Base-by-base conservation (phyloP, 768 basidiomycete species). In the Pulveroboletus sp. region DNA sequence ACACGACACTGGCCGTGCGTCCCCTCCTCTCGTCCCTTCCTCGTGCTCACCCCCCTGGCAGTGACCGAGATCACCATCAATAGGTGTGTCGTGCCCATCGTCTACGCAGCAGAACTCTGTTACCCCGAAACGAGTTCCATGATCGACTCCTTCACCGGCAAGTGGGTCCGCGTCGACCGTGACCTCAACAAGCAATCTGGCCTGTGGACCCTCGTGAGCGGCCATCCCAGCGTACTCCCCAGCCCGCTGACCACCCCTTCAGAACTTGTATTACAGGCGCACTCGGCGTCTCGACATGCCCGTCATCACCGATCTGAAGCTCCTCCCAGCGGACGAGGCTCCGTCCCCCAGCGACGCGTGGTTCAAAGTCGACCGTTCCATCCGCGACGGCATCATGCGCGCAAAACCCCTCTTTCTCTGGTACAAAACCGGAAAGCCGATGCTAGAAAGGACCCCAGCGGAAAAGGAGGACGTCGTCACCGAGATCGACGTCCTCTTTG, bases 401-500 rank as follows among this genome's bases (percentile, higher is more conserved):
- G 64, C 78, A 7, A 63, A 79, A 20, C 77, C 83, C 3, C 71
- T 89, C 12, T 86, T 73, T 63, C 60, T 95, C 17, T 96, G 92
- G 90, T 94, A 92, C 70, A 78, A 77, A 55, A 67, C 75, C 9
- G 85, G 81, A 7, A 86, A 87, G 60, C 80, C 84, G 1, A 70
- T 80, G 31, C 71, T 70, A 14, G 75, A 83, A 19, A 82, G 89
- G 80, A 72, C 68, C n/a, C 45, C 72, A 9, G 75, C 76, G 34
- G 80, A 86, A 57, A 74, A 76, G 51, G 63, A 73, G 29, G 72
- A 84, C 36, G 70, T 93, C 22, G 81, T 98, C 59, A 97, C 93
- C 1, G 93, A 98, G 66, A 54, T 98, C n/a, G 94, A 98, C 62
- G 76, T 97, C 4, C 68, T 91, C 0, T 96, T 82, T 61, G 95